These are phyloP conservation scores for Plasmodium falciparum DNA, from an alignment of 169 alveolate species.

Conservation along the genomic window DNA sequence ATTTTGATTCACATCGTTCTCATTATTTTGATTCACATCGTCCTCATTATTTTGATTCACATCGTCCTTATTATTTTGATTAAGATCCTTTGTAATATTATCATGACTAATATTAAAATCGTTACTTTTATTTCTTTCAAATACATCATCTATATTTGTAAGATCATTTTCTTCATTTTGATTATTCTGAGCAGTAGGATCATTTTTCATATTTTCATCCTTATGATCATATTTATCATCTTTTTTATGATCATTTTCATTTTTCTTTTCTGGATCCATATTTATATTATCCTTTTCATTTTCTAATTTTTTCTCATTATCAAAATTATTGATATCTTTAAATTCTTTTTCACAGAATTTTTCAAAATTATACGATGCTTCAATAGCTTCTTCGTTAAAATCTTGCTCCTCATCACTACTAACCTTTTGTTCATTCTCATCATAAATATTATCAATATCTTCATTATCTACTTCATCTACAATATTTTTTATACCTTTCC, in stretches of 20 bases:
- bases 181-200: constrained; percentile 67
- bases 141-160: constrained; percentile 80
- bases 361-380: constrained; percentile 84
- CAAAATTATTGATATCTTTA: constrained; percentile 77
- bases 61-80: constrained; percentile 12
- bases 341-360: constrained; percentile 84
- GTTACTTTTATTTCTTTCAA: constrained; percentile 62
- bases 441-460: constrained; percentile 78
- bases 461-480: constrained; percentile 84
- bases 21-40: constrained; percentile 65
- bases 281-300: constrained; percentile 80
- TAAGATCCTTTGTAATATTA: constrained; percentile 1
- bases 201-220: constrained; percentile 78
- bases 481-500: constrained; percentile 84
- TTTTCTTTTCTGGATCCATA: constrained; percentile 76
- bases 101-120: background rate
- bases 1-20: constrained; percentile 54
- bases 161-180: constrained; percentile 30
- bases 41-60: constrained; percentile 27
- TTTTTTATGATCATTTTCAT: constrained; percentile 44
- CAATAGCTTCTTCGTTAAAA: constrained; percentile 83
- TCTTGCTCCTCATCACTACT: constrained; percentile 78
- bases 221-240: constrained; percentile 69
- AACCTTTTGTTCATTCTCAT: constrained; percentile 81
- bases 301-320: constrained; percentile 79